Base-by-base conservation (phyloP, 345 rosid genomes). In the Pseudoturritis turrita region DNA sequence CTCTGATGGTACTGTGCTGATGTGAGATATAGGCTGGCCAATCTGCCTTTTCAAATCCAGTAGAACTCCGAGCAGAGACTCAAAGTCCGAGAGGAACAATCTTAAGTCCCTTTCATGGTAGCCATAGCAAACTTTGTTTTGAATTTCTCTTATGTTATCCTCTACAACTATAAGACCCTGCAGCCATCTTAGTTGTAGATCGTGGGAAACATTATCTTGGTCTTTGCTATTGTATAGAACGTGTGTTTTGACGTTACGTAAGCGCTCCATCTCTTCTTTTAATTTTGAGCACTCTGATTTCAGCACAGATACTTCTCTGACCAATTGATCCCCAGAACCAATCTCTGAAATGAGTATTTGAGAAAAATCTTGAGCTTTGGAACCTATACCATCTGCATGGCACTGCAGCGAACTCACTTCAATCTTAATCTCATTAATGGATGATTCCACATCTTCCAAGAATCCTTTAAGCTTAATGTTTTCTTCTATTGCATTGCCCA, bases 231-330 rank as follows among this genome's bases (percentile, higher is more conserved):
- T 54, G 78, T 51, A 66, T 31, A 85, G 68, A 67, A 76, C 75
- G 74, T 62, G 74, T 54, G 81, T 25, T 54, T 80, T 84, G 51
- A 74, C 65, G 23, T 74, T 68, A 59, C 75, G 77, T 52, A 85
- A 71, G 40, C 36, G 73, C 74, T 81, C 91, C 65, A 91, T 80
- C 74, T 91, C 96, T 71, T 61, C 80, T 81, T 89, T 89, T 78
- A 91, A 82, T 74, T 84, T 84, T 26, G 82, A 86, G 76, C 96
- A 88, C 76, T 91, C 99, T 18, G 84, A 88, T 77, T 89, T 91
- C 72, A 95, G 81, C 37, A 72, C 71, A 40, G 91, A 88, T 64
- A 91, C 96, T 84, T 91, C 93, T 69, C 80, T 85, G 9, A 79
- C 83, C 65, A 95, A 81, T 53, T 81, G 85, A 71, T 87, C 90